A percentile compares a stretch with the other conserved stretches of the same genome.
Evolutionary conservation across 2,329 filamentous ascomycete genomes (phyloP).

Genomic region (Pezicula radicicola): DNA sequence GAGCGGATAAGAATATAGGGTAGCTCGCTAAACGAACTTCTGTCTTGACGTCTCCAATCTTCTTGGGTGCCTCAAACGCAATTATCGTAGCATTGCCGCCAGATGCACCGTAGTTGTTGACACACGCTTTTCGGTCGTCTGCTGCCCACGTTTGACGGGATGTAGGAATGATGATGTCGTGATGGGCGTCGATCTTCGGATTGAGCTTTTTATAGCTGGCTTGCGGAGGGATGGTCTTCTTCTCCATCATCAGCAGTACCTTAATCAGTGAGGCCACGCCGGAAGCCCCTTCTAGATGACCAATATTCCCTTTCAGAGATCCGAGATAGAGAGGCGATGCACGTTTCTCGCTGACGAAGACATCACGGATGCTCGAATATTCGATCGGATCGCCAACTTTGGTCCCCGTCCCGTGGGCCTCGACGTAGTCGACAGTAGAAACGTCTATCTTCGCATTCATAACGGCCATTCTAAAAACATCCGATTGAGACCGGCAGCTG

Average conservation of each 20-base stretch:
- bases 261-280: slow-evolving; percentile 25
- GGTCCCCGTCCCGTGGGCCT: slow-evolving; percentile 30
- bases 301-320: slow-evolving; percentile 16
- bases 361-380: slow-evolving; percentile 20
- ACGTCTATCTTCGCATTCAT: slow-evolving; percentile 20
- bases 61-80: too few species aligned
- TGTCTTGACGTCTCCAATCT: too few species aligned
- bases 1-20: too few species aligned
- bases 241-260: slow-evolving; percentile 27
- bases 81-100: slow-evolving; percentile 31
- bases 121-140: slow-evolving; percentile 13
- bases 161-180: too few species aligned
- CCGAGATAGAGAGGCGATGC: slow-evolving; percentile 34
- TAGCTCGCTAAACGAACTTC: too few species aligned
- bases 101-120: slow-evolving; percentile 21
- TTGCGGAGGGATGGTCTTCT: slow-evolving; percentile 23
- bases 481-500: slow-evolving; percentile 15
- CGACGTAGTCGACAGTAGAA: slow-evolving; percentile 26
- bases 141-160: too few species aligned
- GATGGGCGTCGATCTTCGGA: slow-evolving; percentile 24
- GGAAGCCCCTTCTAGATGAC: slow-evolving; percentile 32
- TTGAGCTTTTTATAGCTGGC: slow-evolving; percentile 31
- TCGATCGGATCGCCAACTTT: slow-evolving; percentile 30
- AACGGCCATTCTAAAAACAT: too few species aligned
- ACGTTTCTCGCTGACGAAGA: slow-evolving; percentile 21